Conservation (phyloP, 306 rosid species). For the Dryas alaskensis region DNA sequence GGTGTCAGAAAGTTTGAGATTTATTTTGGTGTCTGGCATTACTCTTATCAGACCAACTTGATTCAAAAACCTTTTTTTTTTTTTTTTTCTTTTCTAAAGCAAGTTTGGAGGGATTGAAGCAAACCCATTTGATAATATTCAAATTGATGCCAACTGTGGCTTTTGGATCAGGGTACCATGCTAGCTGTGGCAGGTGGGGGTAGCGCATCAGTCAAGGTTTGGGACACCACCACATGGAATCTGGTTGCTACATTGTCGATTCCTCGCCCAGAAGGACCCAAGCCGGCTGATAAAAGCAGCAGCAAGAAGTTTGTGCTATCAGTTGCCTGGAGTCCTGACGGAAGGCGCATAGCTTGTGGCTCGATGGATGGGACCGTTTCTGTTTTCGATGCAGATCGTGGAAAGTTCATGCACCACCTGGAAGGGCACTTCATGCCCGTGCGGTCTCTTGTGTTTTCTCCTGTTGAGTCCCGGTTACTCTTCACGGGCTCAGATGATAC, state of each 20-base stretch:
- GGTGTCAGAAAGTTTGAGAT: too few species aligned
- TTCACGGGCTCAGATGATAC: constrained; percentile 87
- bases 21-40: too few species aligned
- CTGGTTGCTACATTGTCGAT: constrained; percentile 65
- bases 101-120: background rate
- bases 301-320: constrained; percentile 94
- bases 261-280: constrained; percentile 88
- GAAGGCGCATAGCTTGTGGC: constrained; percentile 84
- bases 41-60: too few species aligned
- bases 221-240: constrained; percentile 91
- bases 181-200: constrained; percentile 99
- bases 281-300: constrained; percentile 80
- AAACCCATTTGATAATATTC: background rate
- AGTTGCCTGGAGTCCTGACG: constrained; percentile 92
- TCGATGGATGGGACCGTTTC: constrained; percentile 97
- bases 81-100: background rate
- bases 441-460: constrained; percentile 85
- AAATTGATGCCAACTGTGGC: constrained; percentile 7
- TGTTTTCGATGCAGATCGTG: constrained; percentile 74
- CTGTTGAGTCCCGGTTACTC: constrained; percentile 72
- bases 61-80: background rate
- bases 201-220: constrained; percentile 88
- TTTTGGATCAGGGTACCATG: constrained; percentile 61
- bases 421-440: constrained; percentile 98
- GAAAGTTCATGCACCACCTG: constrained; percentile 83